These are phyloP conservation scores for Phaffia tasmanica DNA, from an alignment of 768 basidiomycete species.

Conservation along the genomic window DNA sequence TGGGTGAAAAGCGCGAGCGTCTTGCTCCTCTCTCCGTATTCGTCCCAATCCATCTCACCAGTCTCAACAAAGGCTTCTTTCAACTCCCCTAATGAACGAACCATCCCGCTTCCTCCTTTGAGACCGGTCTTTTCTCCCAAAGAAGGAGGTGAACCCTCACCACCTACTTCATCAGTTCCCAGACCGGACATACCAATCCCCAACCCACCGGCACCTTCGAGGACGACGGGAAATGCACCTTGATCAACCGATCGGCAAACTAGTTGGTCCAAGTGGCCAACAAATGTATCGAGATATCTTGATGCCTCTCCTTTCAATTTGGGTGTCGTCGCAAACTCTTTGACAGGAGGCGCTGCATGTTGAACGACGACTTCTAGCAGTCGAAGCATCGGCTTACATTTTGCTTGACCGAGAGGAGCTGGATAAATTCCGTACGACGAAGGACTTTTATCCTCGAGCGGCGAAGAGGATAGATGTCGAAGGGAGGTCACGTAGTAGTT, in stretches of 20 bases:
- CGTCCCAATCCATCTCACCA: constrained; percentile 23
- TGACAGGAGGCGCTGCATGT: constrained; percentile 49
- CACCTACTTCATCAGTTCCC: constrained; percentile 21
- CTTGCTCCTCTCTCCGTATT: constrained; percentile 14
- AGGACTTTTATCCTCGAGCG: constrained; percentile 52
- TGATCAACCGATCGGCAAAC: constrained; percentile 10
- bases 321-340: constrained; percentile 44
- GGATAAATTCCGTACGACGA: constrained; percentile 43
- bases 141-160: constrained; percentile 1
- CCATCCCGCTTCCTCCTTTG: constrained; percentile 18
- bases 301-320: constrained; percentile 20
- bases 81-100: constrained; percentile 1
- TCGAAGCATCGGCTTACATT: constrained; percentile 44
- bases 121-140: not conserved
- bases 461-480: constrained; percentile 39
- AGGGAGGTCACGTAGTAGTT: constrained; percentile 46
- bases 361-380: constrained; percentile 50
- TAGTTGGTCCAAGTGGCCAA: constrained; percentile 1
- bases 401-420: constrained; percentile 4
- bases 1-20: constrained; percentile 19
- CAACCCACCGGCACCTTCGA: constrained; percentile 20
- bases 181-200: constrained; percentile 22
- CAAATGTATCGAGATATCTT: constrained; percentile 15
- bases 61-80: constrained; percentile 15
- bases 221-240: constrained; percentile 12